Evolutionary conservation across 139 green algal species (phyloP).

Genomic region (Coelastrella sp.): DNA sequence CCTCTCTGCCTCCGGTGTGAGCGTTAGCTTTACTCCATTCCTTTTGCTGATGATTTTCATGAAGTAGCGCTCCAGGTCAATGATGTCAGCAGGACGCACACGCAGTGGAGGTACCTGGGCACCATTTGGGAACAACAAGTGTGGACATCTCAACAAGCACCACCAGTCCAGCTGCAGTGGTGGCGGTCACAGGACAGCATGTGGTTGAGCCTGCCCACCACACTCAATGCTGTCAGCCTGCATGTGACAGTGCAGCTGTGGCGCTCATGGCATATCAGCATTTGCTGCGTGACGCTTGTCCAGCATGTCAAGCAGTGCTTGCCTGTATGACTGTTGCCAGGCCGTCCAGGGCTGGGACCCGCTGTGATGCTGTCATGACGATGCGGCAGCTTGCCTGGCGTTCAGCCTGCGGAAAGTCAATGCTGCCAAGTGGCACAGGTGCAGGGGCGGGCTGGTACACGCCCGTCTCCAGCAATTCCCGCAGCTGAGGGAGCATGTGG

Average conservation of each 20-base stretch:
- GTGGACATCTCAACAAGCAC: not conserved
- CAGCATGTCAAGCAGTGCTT: not conserved
- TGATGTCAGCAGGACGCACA: constrained; percentile 74
- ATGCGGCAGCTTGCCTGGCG: constrained; percentile 19
- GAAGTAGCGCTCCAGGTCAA: constrained; percentile 68
- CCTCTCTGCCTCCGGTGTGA: constrained; percentile 72
- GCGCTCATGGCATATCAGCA: too few relatives aligned
- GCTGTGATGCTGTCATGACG: constrained; percentile 56
- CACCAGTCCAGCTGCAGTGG: too few relatives aligned
- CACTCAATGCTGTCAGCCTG: too few relatives aligned
- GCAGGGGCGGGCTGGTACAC: constrained; percentile 42
- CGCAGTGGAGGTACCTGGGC: constrained; percentile 78
- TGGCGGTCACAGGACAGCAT: not conserved
- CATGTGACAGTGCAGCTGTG: too few relatives aligned
- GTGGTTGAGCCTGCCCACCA: not conserved
- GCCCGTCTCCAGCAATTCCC: constrained; percentile 4
- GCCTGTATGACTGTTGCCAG: constrained; percentile 67
- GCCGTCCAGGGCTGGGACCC: constrained; percentile 53
- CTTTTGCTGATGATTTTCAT: constrained; percentile 51
- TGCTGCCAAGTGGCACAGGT: constrained; percentile 12
- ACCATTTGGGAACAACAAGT: not conserved
- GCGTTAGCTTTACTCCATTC: constrained; percentile 8
- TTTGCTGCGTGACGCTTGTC: too few relatives aligned
- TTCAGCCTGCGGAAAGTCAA: constrained; percentile 41
- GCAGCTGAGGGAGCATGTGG: constrained; percentile 31